phyloP scores from a whole-genome alignment of 331 rosid species.

The Quercus lobata region DNA sequence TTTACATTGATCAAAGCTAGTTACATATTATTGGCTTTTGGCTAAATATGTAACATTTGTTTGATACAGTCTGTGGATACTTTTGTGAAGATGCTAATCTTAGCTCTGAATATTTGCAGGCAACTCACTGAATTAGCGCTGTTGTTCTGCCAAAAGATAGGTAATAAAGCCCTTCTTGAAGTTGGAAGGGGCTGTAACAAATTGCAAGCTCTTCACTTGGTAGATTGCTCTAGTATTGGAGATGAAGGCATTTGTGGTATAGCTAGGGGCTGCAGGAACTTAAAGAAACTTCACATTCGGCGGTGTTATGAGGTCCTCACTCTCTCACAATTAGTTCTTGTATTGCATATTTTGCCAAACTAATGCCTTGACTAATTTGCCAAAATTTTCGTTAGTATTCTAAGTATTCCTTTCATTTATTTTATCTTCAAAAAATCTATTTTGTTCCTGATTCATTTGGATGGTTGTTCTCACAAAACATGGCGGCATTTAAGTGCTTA shows the following conservation, averaged over 20 bases:
- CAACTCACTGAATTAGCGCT: conserved; percentile 69
- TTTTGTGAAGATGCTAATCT: conserved; percentile 18
- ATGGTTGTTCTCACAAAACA: background rate
- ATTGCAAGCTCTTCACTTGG: conserved; percentile 88
- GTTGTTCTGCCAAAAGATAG: conserved; percentile 87
- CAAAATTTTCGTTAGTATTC: background rate
- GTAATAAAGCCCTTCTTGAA: conserved; percentile 64
- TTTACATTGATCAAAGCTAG: background rate
- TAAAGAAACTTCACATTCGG: conserved; percentile 89
- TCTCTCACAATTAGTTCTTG: background rate
- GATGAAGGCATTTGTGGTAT: conserved; percentile 83
- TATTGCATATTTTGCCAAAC: background rate
- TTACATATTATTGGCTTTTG: conserved; percentile 1
- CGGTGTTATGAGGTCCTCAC: conserved; percentile 84
- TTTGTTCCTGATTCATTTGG: background rate
- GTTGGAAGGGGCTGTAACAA: conserved; percentile 84
- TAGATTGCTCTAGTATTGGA: conserved; percentile 90
- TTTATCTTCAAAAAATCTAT: background rate
- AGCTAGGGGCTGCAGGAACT: conserved; percentile 77
- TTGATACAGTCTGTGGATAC: background rate
- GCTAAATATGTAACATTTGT: conserved; percentile 8
- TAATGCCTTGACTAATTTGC: background rate
- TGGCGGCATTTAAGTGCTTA: background rate
- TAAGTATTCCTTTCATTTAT: background rate
- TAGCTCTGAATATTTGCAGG: conserved; percentile 41